Evolutionary conservation across 108 stramenopile species (phyloP), one percentile per base, ranked within the genome.

Genomic region (Skeletonema potamos): DNA sequence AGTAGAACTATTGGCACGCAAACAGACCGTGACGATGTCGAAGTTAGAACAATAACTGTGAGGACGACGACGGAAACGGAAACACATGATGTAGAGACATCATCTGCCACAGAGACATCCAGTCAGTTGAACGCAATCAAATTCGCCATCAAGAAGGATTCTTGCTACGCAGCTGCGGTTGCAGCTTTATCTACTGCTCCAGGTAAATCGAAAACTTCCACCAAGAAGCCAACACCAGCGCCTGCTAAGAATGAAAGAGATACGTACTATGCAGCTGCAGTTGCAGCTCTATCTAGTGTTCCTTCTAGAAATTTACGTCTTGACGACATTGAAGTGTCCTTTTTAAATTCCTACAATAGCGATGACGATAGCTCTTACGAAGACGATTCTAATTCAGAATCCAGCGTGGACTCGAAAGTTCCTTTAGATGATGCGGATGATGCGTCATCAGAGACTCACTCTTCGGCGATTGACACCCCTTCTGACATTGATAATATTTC

Each of bases 381-480:
- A 20, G 46, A 48, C 1, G 46, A 48, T 0, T 27, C 58, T 8
- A 2, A 51, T 22, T 51, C 48, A 6, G 48, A 51, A 9, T 51
- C 22, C 9, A 51, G 20, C 22, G 4, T 51, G 6, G 48, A 51
- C 22, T 20, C 18, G 1, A 51, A 51, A 51, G 48, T 51, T 22
- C 48, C 48, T 22, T 51, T 20, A n/a, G n/a, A n/a, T n/a, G n/a
- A n/a, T 51, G 48, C 22, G 22, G 48, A 51, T 51, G 22, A 51
- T 51, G 32, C 60, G 7, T 60, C 64, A 26, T 72, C 71, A 9
- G 27, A 24, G 55, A 79, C 78, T 51, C 66, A 62, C 46, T 72
- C 78, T 22, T 79, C 78, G n/a, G 78, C 51, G 33, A 79, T 79
- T 36, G 71, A 79, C 18, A 79, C 78, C 30, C 78, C 78, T 34